Conservation (phyloP, 257 asterid genomes). For the Fraxinus cuspidata region DNA sequence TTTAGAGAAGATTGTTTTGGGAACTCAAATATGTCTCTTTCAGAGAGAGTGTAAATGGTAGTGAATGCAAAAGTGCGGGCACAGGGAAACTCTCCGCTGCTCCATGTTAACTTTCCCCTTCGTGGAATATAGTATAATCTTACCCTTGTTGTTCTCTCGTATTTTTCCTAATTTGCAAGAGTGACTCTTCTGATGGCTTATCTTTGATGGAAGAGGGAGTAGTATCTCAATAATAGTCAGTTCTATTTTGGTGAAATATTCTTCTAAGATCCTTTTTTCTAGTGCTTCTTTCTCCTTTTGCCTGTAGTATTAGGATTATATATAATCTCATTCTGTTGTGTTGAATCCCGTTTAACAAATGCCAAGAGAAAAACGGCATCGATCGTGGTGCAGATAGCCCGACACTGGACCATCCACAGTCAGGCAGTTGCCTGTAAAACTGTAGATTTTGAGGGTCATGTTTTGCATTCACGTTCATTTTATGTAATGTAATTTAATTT, state of each 20-base stretch:
- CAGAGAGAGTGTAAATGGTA: neutral
- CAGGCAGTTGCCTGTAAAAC: neutral
- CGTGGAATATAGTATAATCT: neutral
- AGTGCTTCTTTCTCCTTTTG: neutral
- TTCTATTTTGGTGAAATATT: neutral
- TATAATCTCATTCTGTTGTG: neutral
- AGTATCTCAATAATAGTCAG: neutral
- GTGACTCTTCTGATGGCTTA: neutral
- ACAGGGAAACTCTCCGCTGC: neutral
- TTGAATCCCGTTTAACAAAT: neutral
- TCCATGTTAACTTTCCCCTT: neutral
- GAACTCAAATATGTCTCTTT: neutral
- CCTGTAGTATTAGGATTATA: neutral
- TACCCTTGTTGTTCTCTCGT: neutral
- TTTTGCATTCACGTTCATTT: neutral
- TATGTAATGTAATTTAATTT: neutral
- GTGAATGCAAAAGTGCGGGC: neutral
- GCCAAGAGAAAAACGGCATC: neutral
- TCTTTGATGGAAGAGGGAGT: neutral
- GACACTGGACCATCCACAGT: neutral
- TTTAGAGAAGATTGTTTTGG: neutral
- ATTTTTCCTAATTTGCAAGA: neutral
- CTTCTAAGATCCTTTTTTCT: neutral
- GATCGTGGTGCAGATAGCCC: neutral
- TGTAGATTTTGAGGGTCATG: neutral